Base-by-base conservation (phyloP, 805 yeast genomes). In the Candida easanensis region DNA sequence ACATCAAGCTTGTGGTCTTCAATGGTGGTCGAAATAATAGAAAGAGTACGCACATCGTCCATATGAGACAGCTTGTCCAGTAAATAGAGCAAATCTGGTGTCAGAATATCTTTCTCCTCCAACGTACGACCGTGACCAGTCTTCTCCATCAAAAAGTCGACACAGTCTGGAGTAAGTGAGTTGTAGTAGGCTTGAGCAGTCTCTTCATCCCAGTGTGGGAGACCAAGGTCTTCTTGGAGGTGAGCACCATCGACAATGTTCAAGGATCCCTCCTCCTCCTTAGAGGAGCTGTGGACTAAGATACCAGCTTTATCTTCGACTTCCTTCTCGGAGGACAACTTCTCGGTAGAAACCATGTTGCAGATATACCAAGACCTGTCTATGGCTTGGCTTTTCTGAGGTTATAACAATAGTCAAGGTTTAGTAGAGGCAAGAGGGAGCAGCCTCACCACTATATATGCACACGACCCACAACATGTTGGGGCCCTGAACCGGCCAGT, bases 1-100 rank as follows among this genome's bases (percentile, higher is more conserved):
- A 70, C 69, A 54, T 79, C 84, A 39, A 66, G 71, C 5, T 51
- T 52, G 49, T 76, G 79, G 15, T 70, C 66, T 1, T 52, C 65
- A 4, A 70, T 46, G 5, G 74, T 70, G 15, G 64, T 60, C 25
- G 58, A 53, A 36, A 79, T 55, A 41, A 42, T 41, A 7, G 27
- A 46, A 10, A 50, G 8, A 14, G 48, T 45, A 21, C 51, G 48
- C 23, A 60, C 64, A 37, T 72, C 41, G 11, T 64, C 47, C 67
- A 33, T 44, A 41, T 20, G 13, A 14, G 41, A 22, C 22, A 36
- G 10, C 46, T 46, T 46, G 32, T 44, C 45, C 10, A 49, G 15
- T 26, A 49, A 16, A 40, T 45, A 49, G 36, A 36, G 35, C 43
- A 49, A 35, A n/a, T 49, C 53, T 21, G 46, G 46, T 15, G 46